Percentiles rank a stretch among this genome's conserved stretches.
These are phyloP conservation scores for Sporothrix protearum DNA, from an alignment of 2,329 filamentous ascomycete genomes.

Conservation along the genomic window DNA sequence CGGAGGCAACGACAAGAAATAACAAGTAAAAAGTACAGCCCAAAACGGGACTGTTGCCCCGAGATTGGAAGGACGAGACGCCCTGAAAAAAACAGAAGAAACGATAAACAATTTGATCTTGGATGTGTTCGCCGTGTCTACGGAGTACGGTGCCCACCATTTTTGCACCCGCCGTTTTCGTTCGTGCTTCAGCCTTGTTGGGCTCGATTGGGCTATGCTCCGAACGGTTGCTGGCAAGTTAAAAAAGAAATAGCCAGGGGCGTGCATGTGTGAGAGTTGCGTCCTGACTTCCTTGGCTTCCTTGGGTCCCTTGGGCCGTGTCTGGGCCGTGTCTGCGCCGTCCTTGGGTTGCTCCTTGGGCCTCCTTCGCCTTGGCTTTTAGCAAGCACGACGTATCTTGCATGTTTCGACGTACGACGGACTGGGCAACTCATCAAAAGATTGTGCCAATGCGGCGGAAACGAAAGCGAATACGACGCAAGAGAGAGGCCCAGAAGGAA, in stretches of 20 bases:
- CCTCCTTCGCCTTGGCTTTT: not conserved
- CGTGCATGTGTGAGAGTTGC: not conserved
- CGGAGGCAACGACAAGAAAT: not conserved
- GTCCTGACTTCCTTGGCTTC: not conserved
- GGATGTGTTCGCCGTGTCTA: slow-evolving; percentile 6
- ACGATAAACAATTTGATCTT: not conserved
- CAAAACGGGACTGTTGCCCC: not conserved
- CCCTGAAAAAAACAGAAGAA: not conserved
- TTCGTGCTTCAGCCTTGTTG: slow-evolving; percentile 8
- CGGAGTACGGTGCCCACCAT: too few species aligned
- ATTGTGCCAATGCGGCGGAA: not conserved
- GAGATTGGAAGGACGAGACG: not conserved
- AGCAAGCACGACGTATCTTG: not conserved
- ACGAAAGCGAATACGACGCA: not conserved
- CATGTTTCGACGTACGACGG: not conserved
- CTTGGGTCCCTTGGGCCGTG: not conserved
- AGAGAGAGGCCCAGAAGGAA: not conserved
- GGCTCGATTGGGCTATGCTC: slow-evolving; percentile 10
- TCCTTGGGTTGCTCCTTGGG: not conserved
- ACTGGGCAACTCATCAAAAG: not conserved
- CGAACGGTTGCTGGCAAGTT: not conserved
- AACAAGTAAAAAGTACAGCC: not conserved
- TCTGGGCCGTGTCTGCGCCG: not conserved
- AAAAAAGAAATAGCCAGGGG: not conserved
- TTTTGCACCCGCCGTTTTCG: not conserved